Evolutionary conservation across 2,329 filamentous ascomycete genomes (phyloP).

Genomic region (Macrophomina pseudophaseolina): DNA sequence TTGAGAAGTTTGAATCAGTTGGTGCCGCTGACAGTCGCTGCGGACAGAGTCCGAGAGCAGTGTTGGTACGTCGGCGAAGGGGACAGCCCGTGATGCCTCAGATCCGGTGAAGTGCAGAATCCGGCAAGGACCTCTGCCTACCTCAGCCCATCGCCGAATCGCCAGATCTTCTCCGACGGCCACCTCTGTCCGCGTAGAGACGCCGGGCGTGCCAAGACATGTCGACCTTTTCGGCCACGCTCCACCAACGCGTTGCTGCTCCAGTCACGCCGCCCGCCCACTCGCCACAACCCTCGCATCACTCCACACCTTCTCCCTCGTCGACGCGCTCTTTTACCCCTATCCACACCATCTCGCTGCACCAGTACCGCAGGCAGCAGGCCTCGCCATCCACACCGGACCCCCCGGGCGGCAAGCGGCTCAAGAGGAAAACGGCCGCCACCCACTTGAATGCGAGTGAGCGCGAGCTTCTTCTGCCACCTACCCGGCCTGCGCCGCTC

Average conservation of each 20-base stretch:
- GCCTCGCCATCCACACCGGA: constrained; percentile 39
- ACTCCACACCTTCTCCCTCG: constrained; percentile 35
- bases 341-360: constrained; percentile 43
- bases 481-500: constrained; percentile 32
- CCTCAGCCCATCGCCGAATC: neutral
- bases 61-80: neutral
- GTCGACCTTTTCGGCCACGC: constrained; percentile 20
- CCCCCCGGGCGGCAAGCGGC: constrained; percentile 38
- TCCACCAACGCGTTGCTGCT: constrained; percentile 12
- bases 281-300: constrained; percentile 42
- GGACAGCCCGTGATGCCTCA: neutral
- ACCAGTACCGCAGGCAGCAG: constrained; percentile 48
- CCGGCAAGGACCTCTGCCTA: neutral
- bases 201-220: constrained; percentile 13
- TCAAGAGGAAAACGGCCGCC: constrained; percentile 45
- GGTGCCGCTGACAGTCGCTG: neutral
- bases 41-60: neutral
- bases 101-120: neutral
- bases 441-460: constrained; percentile 40
- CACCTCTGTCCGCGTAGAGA: neutral
- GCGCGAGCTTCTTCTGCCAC: constrained; percentile 30
- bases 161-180: neutral
- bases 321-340: constrained; percentile 10
- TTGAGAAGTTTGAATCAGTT: neutral
- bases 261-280: constrained; percentile 44